Evolutionary conservation across 192 early-diverging fungal species (phyloP), one percentile per base, ranked within the genome.

Genomic region (Podila verticillata): DNA sequence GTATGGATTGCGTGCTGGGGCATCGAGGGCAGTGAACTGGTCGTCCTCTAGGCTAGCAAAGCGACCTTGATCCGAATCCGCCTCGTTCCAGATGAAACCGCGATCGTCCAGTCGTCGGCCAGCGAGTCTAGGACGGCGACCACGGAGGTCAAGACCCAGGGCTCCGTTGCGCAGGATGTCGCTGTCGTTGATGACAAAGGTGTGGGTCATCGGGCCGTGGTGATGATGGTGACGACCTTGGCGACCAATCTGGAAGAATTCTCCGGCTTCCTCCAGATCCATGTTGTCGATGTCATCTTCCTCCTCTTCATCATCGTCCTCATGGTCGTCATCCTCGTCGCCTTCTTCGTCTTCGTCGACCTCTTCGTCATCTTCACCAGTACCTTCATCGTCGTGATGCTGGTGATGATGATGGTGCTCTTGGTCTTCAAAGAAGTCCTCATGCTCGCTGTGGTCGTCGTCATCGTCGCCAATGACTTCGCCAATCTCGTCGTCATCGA

Each of bases 261-360:
- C 74, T 65, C 68, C 75, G 44, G 64, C 80, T 63, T 85, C 73
- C 48, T 74, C 83, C 4, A 79, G 68, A 35, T 82, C 85, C 15
- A 81, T 82, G 4, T 82, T 75, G 61, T 85, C 90, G 12, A 83
- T 84, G 29, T 87, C 89, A 39, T 84, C 85, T 28, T 87, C 87
- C 7, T 89, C 70, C 24, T 85, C 87, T 34, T 82, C 84, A 17
- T 74, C 77, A 5, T 72, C 66, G 5, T 88, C 82, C 17, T 71
- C 86, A 28, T 66, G 63, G 0, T 87, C 86, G 28, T 85, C 86
- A 3, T 78, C 84, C 17, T 88, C 90, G 1, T 85, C 85, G 9
- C 88, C 87, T 7, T 84, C 86, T 5, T 80, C 89, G 12, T 86
- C 89, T 35, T 86, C 87, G 44, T 90, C 87, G 44, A 78, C 86